Evolutionary conservation across 257 asterid species (phyloP), one percentile per base, ranked within the genome.

Genomic region (Coffea canephora): DNA sequence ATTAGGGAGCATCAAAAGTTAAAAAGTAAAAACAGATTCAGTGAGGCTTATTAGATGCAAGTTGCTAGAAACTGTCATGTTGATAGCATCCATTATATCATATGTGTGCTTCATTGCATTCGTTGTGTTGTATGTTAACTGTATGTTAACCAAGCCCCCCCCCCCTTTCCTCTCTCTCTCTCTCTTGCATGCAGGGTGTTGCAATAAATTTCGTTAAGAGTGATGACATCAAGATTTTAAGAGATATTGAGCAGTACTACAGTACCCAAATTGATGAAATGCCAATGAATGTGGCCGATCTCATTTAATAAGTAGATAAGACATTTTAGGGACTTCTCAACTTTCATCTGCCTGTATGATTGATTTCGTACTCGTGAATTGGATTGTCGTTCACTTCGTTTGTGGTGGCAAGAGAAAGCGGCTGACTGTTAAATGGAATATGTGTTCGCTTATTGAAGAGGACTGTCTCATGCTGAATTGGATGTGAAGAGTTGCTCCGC

Each of bases 261-360:
- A 95, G 97, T 81, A 95, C 99, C 11, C 99, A 95, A 84, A 95
- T 93, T 0, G 99, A 95, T 81, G 98, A 95, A 89, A 95, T 93
- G 98, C 99, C 99, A 18, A 95, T 93, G 99, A 95, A 95, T 52
- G 98, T 95, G 59, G 98, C 98, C 36, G 99, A 95, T 88, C 82
- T 95, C 64, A 91, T 95, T 54, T 81, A 70, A 67, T 72, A 12
- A 12, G 6, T 43, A 3, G 49, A 54, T 18, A 43, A 59, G 31
- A 19, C 54, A 19, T 67, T 5, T 23, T 2, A 14, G 65, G 54
- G 77, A 59, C 64, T 12, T 55, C 31, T 73, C 46, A 48, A 18
- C 59, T 79, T 61, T 77, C 65, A 31, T 71, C 76, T 73, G 27
- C 82, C 49, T 18, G 65, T 41, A 25, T 66, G 75, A 61, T 66